Evolutionary conservation across 495 filamentous ascomycete genomes (phyloP), one percentile per base, ranked within the genome.

Genomic region (Lepidopterella palustris): DNA sequence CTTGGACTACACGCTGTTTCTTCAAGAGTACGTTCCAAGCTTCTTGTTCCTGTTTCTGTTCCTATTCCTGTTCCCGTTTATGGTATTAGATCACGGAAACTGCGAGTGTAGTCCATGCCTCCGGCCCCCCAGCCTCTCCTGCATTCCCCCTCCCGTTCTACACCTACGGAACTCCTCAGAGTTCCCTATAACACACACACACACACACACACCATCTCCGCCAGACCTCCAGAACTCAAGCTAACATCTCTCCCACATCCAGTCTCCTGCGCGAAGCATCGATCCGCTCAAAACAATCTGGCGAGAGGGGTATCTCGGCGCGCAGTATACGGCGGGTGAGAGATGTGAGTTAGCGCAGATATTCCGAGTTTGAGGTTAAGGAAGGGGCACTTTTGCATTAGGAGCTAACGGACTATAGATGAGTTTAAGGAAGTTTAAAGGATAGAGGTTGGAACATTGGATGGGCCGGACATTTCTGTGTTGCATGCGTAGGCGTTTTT

Each of bases 1-100:
- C 68, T 78, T 96, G 31, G 88, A 96, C 67, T 96, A 96, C 68
- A 85, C 87, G 68, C 79, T 95, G 6, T 96, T 96, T 66, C 83
- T 96, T 76, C 86, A 95, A 79, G 86, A 87, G 90, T 93, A 74
- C 61, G 81, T 55, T 29, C 15, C 15, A 32, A 27, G 47, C 56
- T 57, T 39, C 39, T n/a, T n/a, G n/a, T n/a, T n/a, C n/a, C n/a
- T n/a, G n/a, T n/a, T n/a, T n/a, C n/a, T n/a, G n/a, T n/a, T n/a
- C n/a, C n/a, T n/a, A n/a, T n/a, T n/a, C n/a, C n/a, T n/a, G n/a
- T n/a, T n/a, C n/a, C n/a, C n/a, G n/a, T n/a, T n/a, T n/a, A n/a
- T n/a, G n/a, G n/a, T n/a, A n/a, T n/a, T n/a, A n/a, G n/a, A n/a
- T n/a, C n/a, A n/a, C n/a, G n/a, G n/a, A n/a, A n/a, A n/a, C n/a